Conservation (phyloP, 257 asterid genomes). For the Ehretia macrophylla region DNA sequence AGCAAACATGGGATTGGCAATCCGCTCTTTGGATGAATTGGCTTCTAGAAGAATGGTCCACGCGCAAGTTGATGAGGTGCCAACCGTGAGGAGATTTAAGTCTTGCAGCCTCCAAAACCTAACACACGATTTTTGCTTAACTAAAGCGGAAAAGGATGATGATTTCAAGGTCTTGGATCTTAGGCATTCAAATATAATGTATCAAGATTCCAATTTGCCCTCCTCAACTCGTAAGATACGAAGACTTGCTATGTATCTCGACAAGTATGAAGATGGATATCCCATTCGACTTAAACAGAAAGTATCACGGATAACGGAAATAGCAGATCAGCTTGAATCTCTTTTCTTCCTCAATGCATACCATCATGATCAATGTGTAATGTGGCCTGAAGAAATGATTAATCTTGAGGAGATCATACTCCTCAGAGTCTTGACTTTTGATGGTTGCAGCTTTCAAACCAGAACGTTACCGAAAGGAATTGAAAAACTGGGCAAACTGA, state of each 20-base stretch:
- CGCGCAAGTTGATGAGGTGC: background rate
- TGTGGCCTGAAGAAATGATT: background rate
- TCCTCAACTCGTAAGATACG: background rate
- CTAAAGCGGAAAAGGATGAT: background rate
- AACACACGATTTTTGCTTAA: background rate
- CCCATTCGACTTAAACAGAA: background rate
- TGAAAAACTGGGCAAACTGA: constrained; percentile 21
- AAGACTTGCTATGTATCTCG: background rate
- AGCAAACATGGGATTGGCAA: constrained; percentile 1
- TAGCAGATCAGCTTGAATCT: background rate
- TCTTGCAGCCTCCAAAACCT: background rate
- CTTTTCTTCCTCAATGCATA: background rate
- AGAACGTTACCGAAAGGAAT: constrained; percentile 17
- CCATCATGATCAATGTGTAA: background rate
- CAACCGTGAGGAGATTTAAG: background rate
- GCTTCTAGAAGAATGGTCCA: background rate
- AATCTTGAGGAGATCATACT: constrained; percentile 10
- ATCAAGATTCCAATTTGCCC: background rate
- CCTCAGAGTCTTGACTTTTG: constrained; percentile 25
- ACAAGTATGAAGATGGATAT: background rate
- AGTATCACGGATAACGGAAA: background rate
- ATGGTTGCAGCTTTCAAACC: constrained; percentile 13
- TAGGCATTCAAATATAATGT: background rate
- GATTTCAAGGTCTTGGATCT: background rate
- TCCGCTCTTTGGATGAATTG: constrained; percentile 3